Conservation (phyloP, 306 rosid species). For the Alnus rubra region DNA sequence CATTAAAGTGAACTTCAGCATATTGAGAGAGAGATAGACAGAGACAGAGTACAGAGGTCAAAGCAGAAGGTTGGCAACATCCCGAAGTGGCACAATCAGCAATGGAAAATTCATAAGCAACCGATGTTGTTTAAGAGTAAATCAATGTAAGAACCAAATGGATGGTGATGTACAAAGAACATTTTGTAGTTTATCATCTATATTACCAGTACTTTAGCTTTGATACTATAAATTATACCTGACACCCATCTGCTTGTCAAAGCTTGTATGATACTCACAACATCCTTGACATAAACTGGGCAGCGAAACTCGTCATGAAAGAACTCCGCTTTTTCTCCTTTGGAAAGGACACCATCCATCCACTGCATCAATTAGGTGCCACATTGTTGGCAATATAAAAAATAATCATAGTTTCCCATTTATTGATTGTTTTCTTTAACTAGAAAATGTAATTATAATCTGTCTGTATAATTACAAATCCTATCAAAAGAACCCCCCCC, state of each 20-base stretch:
- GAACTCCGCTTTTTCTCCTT: constrained; percentile 59
- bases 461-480: neutral
- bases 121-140: neutral
- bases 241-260: constrained; percentile 69
- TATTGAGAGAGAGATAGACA: constrained; percentile 5
- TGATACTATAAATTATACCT: constrained; percentile 43
- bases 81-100: constrained; percentile 7
- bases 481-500: neutral
- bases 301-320: constrained; percentile 89
- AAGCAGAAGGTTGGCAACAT: neutral
- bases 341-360: constrained; percentile 73
- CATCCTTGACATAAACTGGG: constrained; percentile 85
- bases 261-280: constrained; percentile 53
- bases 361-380: constrained; percentile 59
- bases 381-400: constrained; percentile 8
- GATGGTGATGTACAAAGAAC: neutral
- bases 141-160: constrained; percentile 11
- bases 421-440: constrained; percentile 7
- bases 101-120: neutral
- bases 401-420: constrained; percentile 25
- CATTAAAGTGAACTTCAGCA: constrained; percentile 25
- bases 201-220: constrained; percentile 8
- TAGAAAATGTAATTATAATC: constrained; percentile 5
- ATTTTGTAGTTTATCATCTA: neutral
- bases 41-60: constrained; percentile 21